Base-by-base conservation (phyloP, 768 basidiomycete species). In the Boletus pseudo-olivaceus region DNA sequence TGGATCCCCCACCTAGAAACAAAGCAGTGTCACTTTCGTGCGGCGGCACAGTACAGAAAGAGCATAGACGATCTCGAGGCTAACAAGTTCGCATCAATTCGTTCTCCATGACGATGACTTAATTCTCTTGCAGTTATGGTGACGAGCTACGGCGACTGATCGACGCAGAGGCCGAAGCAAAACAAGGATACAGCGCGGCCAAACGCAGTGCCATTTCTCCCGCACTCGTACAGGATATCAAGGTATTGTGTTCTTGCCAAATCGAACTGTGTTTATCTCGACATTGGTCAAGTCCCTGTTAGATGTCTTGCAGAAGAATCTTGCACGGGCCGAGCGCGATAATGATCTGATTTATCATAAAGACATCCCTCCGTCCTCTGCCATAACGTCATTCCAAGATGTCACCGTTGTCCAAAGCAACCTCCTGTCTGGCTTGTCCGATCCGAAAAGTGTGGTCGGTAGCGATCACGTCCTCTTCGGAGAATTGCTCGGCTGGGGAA, bases 281-380 rank as follows among this genome's bases (percentile, higher is more conserved):
- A 64, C 49, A 5, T 46, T 1, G 9, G 37, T 17, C 23, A 66
- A 98, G 94, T 90, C 89, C 1, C 75, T 98, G 15, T 72, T 88
- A 26, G 85, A 87, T 43, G 84, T 75, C 8, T 74, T 97, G 26
- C 80, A 87, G 59, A 83, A 80, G 48, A 81, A 83, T 51, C 69
- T 89, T 33, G 71, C 75, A 5, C 81, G 91, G 14, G 90, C 95
- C 0, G 82, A 87, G 58, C 82, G 92, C 32, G 96, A 98, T 69
- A 99, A 99, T 67, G 90, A 96, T 69, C 75, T 97, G 7, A 97
- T 99, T 37, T 99, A 98, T 72, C 93, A 97, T 61, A 80, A 91
- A 47, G 87, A 91, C 52, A 77, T 96, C 1, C 93, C 95, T 1
- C 75, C 93, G 0, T 62, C 81, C 5, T 82, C 87, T 2, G 79